phyloP scores from a whole-genome alignment of 2,329 filamentous ascomycete species.

The Clonostachys rosea region DNA sequence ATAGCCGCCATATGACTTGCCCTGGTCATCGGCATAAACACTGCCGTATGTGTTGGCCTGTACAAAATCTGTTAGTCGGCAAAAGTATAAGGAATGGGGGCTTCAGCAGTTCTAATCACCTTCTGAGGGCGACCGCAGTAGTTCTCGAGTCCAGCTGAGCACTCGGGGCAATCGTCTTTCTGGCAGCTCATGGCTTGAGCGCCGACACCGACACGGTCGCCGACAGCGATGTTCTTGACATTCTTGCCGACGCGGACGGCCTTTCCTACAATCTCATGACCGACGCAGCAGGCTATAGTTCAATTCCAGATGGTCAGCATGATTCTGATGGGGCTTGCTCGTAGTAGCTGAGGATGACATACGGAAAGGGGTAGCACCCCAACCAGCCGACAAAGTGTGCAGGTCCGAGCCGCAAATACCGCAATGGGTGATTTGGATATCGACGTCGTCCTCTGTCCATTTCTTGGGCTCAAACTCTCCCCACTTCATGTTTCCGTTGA shows the following conservation, averaged over 20 bases:
- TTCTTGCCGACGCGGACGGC: constrained; percentile 49
- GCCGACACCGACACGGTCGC: constrained; percentile 60
- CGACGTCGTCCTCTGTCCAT: constrained; percentile 63
- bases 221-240: constrained; percentile 42
- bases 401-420: constrained; percentile 62
- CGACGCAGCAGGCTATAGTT: constrained; percentile 26
- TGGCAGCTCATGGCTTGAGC: constrained; percentile 55
- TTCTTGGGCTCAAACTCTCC: constrained; percentile 55
- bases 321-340: neutral
- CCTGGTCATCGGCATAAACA: constrained; percentile 17
- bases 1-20: constrained; percentile 40
- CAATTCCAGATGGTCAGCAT: too few relatives aligned
- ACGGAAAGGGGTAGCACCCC: constrained; percentile 33
- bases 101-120: too few relatives aligned
- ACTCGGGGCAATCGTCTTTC: constrained; percentile 25
- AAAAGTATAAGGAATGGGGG: too few relatives aligned
- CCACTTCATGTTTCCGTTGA: constrained; percentile 50
- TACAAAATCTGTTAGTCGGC: neutral
- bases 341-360: constrained; percentile 6
- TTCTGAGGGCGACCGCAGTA: constrained; percentile 23
- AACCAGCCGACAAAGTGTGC: constrained; percentile 53
- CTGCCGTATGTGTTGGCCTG: constrained; percentile 39
- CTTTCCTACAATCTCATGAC: constrained; percentile 62
- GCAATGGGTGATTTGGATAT: constrained; percentile 62
- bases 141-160: constrained; percentile 29